Percentiles rank a stretch among this genome's conserved stretches.
Evolutionary conservation across 2,329 filamentous ascomycete genomes (phyloP).

Genomic region (Phialemoniopsis sp.): DNA sequence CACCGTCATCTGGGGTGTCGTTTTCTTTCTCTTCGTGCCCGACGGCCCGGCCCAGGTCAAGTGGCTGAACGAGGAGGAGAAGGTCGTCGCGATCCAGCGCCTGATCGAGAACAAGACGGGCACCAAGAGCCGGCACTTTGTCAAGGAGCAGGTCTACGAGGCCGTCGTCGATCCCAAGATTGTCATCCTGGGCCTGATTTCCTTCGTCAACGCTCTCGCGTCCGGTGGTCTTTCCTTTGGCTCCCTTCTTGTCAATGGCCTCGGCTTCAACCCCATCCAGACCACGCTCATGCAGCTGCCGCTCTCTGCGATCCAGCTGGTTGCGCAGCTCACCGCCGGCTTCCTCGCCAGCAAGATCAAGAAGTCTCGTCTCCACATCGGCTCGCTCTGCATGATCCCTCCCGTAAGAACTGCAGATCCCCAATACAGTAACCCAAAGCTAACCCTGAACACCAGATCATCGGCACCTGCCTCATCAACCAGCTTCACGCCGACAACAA

Average conservation of each 20-base stretch:
- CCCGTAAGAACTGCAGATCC: conserved; percentile 11
- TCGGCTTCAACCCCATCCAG: conserved; percentile 16
- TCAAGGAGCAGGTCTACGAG: conserved; percentile 14
- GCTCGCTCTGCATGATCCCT: conserved; percentile 21
- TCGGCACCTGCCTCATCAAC: conserved; percentile 23
- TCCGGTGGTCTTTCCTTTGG: conserved; percentile 18
- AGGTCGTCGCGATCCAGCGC: conserved; percentile 19
- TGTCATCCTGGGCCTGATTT: conserved; percentile 14
- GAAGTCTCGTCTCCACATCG: conserved; percentile 20
- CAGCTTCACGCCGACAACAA: conserved; percentile 17
- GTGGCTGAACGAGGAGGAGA: conserved; percentile 22
- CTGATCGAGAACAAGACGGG: conserved; percentile 21
- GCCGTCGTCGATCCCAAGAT: conserved; percentile 12
- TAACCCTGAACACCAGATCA: too few relatives aligned
- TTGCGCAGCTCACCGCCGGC: conserved; percentile 14
- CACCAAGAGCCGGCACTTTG: conserved; percentile 16
- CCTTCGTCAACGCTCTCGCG: conserved; percentile 17
- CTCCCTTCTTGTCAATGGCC: conserved; percentile 17
- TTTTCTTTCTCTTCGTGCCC: conserved; percentile 5
- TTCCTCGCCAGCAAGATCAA: conserved; percentile 13
- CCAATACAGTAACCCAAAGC: too few relatives aligned
- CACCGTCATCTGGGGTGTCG: conserved; percentile 16
- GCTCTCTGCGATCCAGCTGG: conserved; percentile 14
- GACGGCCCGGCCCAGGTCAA: conserved; percentile 21
- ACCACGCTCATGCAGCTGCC: conserved; percentile 18